phyloP scores from a whole-genome alignment of 2,329 filamentous ascomycete genomes.

The Harringtonia lauricola region DNA sequence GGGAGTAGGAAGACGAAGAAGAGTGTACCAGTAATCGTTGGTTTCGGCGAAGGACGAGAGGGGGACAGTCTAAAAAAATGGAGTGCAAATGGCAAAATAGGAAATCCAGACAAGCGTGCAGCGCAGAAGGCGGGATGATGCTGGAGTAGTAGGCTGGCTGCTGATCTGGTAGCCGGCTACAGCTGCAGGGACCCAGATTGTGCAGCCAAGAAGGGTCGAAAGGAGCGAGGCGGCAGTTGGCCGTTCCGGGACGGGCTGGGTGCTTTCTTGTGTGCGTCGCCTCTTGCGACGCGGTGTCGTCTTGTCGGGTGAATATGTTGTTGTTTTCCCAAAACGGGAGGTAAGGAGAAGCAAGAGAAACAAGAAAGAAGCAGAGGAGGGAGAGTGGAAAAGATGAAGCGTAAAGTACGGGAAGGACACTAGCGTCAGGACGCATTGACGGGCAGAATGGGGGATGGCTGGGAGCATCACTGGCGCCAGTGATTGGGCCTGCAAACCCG shows the following conservation, averaged over 20 bases:
- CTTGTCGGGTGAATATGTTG: neutral
- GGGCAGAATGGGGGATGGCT: slow-evolving; percentile 1
- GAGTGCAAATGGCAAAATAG: neutral
- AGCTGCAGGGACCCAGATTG: neutral
- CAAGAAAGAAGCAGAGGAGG: neutral
- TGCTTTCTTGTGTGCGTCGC: neutral
- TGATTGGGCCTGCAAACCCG: neutral
- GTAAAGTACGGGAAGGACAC: neutral
- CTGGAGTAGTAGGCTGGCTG: slow-evolving; percentile 2
- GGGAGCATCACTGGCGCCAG: neutral
- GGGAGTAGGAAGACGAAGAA: neutral
- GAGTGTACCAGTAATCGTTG: neutral
- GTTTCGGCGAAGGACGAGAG: neutral
- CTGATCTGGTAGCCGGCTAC: slow-evolving; percentile 1
- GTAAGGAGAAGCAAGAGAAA: neutral
- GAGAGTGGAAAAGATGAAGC: neutral
- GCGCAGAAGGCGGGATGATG: neutral
- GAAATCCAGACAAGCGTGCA: neutral
- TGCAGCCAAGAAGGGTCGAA: neutral
- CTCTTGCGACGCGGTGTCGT: slow-evolving; percentile 1
- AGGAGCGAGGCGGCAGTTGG: neutral
- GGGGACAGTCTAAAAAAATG: neutral
- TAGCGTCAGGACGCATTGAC: neutral
- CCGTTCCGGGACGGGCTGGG: neutral
- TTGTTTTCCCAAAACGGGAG: neutral